A percentile compares a stretch with the other conserved stretches of the same genome.
Evolutionary conservation across 805 yeast species (phyloP).

Genomic region (Lipomyces chichibuensis): DNA sequence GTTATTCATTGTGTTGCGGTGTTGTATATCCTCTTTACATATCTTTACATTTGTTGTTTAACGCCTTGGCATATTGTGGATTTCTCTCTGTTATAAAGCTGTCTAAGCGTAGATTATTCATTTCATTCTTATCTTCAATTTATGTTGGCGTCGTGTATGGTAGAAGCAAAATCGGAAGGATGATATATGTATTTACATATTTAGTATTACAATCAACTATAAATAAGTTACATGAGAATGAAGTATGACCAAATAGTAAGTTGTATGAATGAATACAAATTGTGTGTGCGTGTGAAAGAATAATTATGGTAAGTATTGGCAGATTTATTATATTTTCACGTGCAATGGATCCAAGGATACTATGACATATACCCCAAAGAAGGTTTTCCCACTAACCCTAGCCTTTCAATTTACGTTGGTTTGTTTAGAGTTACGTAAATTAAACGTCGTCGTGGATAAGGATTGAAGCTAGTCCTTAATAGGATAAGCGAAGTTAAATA

Average conservation of each 20-base stretch:
- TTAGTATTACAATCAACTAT: background rate
- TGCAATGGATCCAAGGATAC: no score
- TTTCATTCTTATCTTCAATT: background rate
- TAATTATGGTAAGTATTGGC: no score
- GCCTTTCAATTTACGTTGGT: no score
- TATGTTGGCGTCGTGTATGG: background rate
- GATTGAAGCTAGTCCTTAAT: no score
- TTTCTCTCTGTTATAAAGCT: background rate
- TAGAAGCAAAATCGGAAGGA: constrained; percentile 1
- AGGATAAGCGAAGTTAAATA: no score
- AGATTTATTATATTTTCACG: no score
- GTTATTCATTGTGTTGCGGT: background rate
- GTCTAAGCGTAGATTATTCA: background rate
- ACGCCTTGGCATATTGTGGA: background rate
- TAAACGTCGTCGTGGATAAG: no score
- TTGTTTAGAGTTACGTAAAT: no score
- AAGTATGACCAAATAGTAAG: no score
- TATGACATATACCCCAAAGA: no score
- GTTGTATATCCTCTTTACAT: background rate
- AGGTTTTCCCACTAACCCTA: no score
- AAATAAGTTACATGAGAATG: background rate
- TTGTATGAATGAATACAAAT: background rate
- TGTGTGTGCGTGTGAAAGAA: background rate
- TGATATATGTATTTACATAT: background rate
- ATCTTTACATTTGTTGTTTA: constrained; percentile 1